phyloP scores from a whole-genome alignment of 202 grass and related monocot genomes.

The Musa balbisiana region DNA sequence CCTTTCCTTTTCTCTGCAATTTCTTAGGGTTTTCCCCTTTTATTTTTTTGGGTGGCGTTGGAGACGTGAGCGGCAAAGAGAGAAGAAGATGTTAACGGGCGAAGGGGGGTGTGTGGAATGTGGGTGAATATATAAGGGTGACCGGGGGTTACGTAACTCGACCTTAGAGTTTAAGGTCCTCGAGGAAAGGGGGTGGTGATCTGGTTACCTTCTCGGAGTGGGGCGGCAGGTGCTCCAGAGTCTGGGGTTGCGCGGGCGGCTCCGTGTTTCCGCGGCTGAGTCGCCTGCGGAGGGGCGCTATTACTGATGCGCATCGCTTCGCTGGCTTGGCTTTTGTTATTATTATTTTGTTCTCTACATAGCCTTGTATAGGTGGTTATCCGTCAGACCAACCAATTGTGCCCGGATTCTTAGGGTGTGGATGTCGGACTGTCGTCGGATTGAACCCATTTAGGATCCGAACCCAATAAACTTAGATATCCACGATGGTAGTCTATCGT shows the following conservation, averaged over 20 bases:
- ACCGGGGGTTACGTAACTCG: slow-evolving; percentile 22
- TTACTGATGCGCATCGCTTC: neutral
- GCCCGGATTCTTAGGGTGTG: too few relatives aligned
- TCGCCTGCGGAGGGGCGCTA: slow-evolving; percentile 12
- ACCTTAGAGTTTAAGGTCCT: neutral
- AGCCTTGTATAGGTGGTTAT: neutral
- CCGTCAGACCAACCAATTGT: too few relatives aligned
- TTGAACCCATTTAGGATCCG: too few relatives aligned
- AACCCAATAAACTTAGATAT: too few relatives aligned
- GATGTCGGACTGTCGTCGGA: too few relatives aligned
- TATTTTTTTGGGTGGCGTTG: neutral
- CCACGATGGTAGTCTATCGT: too few relatives aligned
- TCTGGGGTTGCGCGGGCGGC: slow-evolving; percentile 60
- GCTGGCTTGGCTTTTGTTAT: neutral
- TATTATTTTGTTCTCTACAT: too few relatives aligned
- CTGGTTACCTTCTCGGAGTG: slow-evolving; percentile 3
- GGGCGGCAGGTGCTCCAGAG: slow-evolving; percentile 29
- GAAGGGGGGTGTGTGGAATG: neutral
- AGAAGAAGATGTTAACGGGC: neutral
- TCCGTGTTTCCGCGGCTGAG: slow-evolving; percentile 88
- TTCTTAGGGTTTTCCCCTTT: neutral
- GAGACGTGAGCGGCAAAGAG: neutral
- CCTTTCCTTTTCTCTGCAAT: neutral
- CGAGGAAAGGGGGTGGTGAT: neutral
- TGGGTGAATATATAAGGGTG: slow-evolving; percentile 21